phyloP scores from a whole-genome alignment of 202 grass and related monocot species.

The Schoenoplectus triqueter region DNA sequence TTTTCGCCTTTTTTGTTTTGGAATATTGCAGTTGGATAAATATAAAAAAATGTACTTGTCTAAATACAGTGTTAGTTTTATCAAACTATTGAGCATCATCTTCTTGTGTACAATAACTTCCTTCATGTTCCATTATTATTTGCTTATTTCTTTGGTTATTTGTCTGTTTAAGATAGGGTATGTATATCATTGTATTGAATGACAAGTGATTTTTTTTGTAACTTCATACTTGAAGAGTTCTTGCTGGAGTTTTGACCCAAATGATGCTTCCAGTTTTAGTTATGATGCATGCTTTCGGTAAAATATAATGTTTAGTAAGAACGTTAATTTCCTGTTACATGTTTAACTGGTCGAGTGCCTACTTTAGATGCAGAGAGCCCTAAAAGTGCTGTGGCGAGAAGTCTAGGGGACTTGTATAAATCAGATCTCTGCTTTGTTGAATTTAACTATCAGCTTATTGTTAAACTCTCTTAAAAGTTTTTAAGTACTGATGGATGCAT shows the following conservation, averaged over 20 bases:
- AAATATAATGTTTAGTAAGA: not conserved
- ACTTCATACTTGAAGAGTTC: not conserved
- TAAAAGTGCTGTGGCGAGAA: not conserved
- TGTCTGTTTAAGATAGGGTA: constrained; percentile 10
- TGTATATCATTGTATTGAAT: not conserved
- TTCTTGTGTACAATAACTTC: constrained; percentile 1
- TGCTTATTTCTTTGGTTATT: not conserved
- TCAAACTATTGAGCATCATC: constrained; percentile 3
- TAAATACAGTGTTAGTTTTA: constrained; percentile 11
- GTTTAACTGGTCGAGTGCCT: not conserved
- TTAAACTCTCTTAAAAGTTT: not conserved
- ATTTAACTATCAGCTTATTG: not conserved
- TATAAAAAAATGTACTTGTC: not conserved
- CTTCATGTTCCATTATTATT: constrained; percentile 7
- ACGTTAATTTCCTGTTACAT: not conserved
- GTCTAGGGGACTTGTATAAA: not conserved
- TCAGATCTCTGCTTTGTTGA: not conserved
- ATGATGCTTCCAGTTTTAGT: not conserved
- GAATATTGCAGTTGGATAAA: not conserved
- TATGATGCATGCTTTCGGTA: not conserved
- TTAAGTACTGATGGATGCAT: not conserved
- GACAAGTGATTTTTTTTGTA: not conserved
- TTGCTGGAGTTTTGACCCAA: not conserved
- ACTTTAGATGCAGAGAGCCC: not conserved
- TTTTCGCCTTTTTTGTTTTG: not conserved